Percentiles rank a stretch among this genome's conserved stretches.
Evolutionary conservation across 495 filamentous ascomycete genomes (phyloP).

Genomic region (Pseudoneurospora amorphoporcata): DNA sequence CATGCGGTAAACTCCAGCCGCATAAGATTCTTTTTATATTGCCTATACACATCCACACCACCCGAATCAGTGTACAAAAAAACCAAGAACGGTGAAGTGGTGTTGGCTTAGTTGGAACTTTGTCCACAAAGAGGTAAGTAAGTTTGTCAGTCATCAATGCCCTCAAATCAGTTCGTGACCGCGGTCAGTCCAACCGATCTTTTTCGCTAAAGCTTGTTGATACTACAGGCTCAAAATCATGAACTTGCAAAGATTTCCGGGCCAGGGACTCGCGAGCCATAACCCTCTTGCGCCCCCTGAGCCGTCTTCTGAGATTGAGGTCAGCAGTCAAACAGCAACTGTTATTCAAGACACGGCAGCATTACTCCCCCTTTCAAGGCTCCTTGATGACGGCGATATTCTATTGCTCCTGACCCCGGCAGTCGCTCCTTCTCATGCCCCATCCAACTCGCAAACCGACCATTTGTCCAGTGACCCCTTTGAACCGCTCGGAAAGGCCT

Average conservation of each 20-base stretch:
- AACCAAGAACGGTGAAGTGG: not conserved
- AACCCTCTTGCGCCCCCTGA: not conserved
- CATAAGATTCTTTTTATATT: not conserved
- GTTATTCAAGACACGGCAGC: conserved; percentile 27
- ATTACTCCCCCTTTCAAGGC: conserved; percentile 30
- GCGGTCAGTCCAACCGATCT: not conserved
- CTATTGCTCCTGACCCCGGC: conserved; percentile 52
- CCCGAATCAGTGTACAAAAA: not conserved
- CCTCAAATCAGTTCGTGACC: not conserved
- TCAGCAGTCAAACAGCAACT: conserved; percentile 1
- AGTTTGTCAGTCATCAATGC: not conserved
- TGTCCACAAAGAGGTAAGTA: not conserved
- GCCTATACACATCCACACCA: not conserved
- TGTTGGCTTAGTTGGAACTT: not conserved
- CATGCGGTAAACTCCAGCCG: not conserved
- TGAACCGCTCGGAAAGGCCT: conserved; percentile 45
- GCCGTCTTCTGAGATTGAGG: not conserved
- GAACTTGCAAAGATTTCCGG: not conserved
- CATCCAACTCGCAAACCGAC: conserved; percentile 3
- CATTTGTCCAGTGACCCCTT: conserved; percentile 41
- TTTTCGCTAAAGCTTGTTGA: not conserved
- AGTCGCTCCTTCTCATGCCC: conserved; percentile 32
- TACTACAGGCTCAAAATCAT: not conserved
- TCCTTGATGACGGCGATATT: conserved; percentile 36
- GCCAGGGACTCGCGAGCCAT: not conserved